Evolutionary conservation across 306 rosid genomes (phyloP), one percentile per base, ranked within the genome.

Genomic region (Prunus mume): DNA sequence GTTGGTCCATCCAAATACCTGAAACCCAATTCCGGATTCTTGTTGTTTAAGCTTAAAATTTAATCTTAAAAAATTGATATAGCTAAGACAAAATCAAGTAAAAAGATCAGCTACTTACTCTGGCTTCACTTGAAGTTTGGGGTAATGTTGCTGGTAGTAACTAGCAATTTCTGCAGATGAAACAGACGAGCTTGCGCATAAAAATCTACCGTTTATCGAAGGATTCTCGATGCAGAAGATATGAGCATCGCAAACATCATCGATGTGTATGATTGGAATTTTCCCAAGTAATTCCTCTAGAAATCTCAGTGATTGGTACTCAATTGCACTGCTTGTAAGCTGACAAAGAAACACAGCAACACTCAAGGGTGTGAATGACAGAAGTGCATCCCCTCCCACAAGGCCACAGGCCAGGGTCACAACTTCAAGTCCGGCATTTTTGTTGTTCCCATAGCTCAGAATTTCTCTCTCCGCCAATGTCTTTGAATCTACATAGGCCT

Each of bases 121-220:
- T 12, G 79, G 75, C 47, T 80, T 81, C 73, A 84, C 41, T 10
- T 84, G 68, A 79, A 87, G 70, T 43, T 82, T 61, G 6, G 87
- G 88, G 55, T 81, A 74, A 34, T 77, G 52, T 54, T 72, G 78
- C 15, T 19, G 65, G 71, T 74, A 87, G 74, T 82, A 75, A n/a
- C 63, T 60, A 24, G 82, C 83, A n/a, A 91, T 88, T 15, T 91
- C 88, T 14, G 71, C 18, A 24, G 86, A 47, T 2, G 96, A 87
- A 22, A 62, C 65, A 76, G 2, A 88, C 5, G 93, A 82, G 47
- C 65, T 80, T 18, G 91, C 81, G 34, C 88, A 83, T 73, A 85
- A 28, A 69, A 79, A 72, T 62, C 86, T 78, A 9, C 86, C 88
- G 11, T 22, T 25, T 5, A 82, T 13, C 2, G 81, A 66, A 72